Percentiles rank a stretch among this genome's conserved stretches.
Conservation (phyloP, 129 eudicot species). For the Artemisia annua region DNA sequence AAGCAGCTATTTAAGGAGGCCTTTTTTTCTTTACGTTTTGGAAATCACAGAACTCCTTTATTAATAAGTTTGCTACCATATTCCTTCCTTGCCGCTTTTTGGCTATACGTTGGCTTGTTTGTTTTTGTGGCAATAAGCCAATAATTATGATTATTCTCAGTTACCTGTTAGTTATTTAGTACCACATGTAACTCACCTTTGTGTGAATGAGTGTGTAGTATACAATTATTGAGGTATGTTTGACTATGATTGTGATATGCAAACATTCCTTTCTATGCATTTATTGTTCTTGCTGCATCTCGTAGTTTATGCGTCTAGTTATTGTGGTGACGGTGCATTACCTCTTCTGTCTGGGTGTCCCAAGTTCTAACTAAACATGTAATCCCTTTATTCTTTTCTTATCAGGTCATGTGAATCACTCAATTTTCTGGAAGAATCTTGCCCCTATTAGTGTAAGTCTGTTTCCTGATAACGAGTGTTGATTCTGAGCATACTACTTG, state of each 20-base stretch:
- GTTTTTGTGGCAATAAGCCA: neutral
- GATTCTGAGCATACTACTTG: conserved; percentile 11
- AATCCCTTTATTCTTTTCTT: conserved; percentile 3
- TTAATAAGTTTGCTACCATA: neutral
- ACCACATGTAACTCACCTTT: neutral
- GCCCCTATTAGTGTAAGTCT: conserved; percentile 63
- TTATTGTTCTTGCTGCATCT: conserved; percentile 2
- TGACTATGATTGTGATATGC: too few species aligned
- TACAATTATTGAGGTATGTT: neutral
- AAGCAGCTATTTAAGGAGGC: too few species aligned
- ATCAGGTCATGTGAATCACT: conserved; percentile 85
- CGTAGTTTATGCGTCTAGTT: neutral
- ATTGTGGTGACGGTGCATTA: neutral
- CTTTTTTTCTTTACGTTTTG: too few species aligned
- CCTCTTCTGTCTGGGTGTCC: neutral
- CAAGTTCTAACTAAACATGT: neutral
- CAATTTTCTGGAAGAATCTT: neutral
- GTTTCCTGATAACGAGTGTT: neutral
- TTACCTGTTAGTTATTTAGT: neutral
- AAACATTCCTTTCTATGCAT: too few species aligned
- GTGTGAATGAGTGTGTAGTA: neutral
- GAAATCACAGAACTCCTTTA: too few species aligned
- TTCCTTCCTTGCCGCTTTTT: neutral
- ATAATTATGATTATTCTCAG: neutral
- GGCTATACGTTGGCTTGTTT: neutral